A percentile compares a stretch with the other conserved stretches of the same genome.
Conservation (phyloP, 768 basidiomycete species). For the Naganishia onofrii region DNA sequence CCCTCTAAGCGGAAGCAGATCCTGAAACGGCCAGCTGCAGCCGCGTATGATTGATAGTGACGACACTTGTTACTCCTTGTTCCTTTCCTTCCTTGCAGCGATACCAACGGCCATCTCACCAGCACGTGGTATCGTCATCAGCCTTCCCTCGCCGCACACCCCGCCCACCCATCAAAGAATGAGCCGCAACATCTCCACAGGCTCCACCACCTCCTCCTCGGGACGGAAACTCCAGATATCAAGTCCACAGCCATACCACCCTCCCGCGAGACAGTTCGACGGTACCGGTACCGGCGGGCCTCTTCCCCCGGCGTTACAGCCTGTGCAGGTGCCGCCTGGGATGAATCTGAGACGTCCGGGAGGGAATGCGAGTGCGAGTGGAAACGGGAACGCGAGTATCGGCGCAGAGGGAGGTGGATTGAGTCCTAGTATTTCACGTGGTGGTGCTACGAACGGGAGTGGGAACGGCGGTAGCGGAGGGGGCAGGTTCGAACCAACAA, state of each 20-base stretch:
- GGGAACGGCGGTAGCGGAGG: constrained; percentile 23
- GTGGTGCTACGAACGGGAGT: constrained; percentile 35
- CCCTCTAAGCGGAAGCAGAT: background rate
- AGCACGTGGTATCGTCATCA: no score
- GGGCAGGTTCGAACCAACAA: constrained; percentile 22
- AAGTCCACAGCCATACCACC: constrained; percentile 29
- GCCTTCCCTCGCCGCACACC: no score
- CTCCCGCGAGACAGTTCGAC: background rate
- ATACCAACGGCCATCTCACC: no score
- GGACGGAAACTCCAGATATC: constrained; percentile 30
- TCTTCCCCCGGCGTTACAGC: background rate
- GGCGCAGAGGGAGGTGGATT: no score
- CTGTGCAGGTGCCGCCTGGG: constrained; percentile 8
- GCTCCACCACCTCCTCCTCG: no score
- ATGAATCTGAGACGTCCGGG: background rate
- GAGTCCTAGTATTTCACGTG: no score
- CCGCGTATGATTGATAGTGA: background rate
- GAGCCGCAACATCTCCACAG: background rate
- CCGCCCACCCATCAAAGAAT: background rate
- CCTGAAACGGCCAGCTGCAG: background rate
- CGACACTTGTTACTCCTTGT: background rate
- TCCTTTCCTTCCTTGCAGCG: no score
- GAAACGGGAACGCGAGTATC: no score
- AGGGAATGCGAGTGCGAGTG: no score
- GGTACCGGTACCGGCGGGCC: no score